Conservation (phyloP, 208 protist genomes). For the Angomonas ambiguus region DNA sequence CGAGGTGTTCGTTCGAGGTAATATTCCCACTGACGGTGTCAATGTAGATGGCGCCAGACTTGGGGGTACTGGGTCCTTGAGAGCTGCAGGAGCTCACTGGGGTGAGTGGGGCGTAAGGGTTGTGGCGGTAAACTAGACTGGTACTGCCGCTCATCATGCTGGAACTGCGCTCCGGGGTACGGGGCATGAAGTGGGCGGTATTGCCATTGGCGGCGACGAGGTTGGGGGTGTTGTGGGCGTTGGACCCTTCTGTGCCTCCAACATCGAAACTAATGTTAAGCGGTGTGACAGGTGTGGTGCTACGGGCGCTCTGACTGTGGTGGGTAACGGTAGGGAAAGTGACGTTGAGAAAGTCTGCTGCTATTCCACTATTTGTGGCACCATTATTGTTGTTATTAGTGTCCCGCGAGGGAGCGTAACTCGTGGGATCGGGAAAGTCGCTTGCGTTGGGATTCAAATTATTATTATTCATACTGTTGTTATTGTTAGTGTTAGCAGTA, state of each 20-base stretch:
- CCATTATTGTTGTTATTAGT: too few species aligned
- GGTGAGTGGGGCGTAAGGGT: slow-evolving; percentile 60
- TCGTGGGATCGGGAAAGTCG: too few species aligned
- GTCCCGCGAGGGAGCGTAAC: too few species aligned
- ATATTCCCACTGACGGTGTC: background rate
- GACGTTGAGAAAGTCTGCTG: slow-evolving; percentile 30
- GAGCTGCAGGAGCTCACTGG: slow-evolving; percentile 18
- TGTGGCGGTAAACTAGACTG: slow-evolving; percentile 61
- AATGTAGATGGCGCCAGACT: background rate
- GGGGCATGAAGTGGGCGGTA: slow-evolving; percentile 14
- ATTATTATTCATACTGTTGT: too few species aligned
- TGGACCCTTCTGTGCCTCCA: slow-evolving; percentile 19
- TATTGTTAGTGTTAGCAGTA: too few species aligned
- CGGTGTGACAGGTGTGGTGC: slow-evolving; percentile 27
- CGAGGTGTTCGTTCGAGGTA: too few species aligned
- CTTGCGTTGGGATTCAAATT: too few species aligned
- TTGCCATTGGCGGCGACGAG: slow-evolving; percentile 8
- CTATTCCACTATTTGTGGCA: too few species aligned
- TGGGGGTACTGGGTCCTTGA: background rate
- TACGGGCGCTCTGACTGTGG: slow-evolving; percentile 21
- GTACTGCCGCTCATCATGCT: slow-evolving; percentile 36
- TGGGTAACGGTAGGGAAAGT: slow-evolving; percentile 23
- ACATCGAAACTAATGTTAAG: slow-evolving; percentile 42
- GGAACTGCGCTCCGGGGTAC: slow-evolving; percentile 25
- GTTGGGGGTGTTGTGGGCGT: background rate